These are phyloP conservation scores for Abortiporus biennis DNA, from an alignment of 1,284 basidiomycete genomes.

Conservation along the genomic window DNA sequence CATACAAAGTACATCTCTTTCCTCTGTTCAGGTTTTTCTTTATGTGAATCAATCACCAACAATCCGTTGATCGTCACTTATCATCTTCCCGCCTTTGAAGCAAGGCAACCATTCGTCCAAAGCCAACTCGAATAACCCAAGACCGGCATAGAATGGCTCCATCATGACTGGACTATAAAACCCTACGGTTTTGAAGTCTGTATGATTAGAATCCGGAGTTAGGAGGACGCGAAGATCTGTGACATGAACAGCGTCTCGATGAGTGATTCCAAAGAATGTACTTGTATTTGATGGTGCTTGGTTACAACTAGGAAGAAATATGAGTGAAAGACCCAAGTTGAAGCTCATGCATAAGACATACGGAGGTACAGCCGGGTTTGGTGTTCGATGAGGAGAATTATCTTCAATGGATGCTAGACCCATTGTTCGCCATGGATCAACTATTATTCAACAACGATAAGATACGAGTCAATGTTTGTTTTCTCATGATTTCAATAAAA, in stretches of 20 bases:
- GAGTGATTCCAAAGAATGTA: slow-evolving; percentile 41
- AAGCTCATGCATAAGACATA: slow-evolving; percentile 16
- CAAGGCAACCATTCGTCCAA: slow-evolving; percentile 44
- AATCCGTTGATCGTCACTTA: too few species aligned
- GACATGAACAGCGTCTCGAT: slow-evolving; percentile 41
- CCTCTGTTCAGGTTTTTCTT: too few species aligned
- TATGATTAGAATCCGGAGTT: slow-evolving; percentile 39
- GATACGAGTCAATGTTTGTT: too few species aligned
- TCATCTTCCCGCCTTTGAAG: slow-evolving; percentile 21
- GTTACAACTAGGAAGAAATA: slow-evolving; percentile 37
- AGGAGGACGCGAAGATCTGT: slow-evolving; percentile 42
- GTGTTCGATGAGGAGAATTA: slow-evolving; percentile 37
- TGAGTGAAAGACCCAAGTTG: neutral
- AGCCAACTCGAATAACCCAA: slow-evolving; percentile 39
- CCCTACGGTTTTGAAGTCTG: slow-evolving; percentile 41
- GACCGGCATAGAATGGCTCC: slow-evolving; percentile 39
- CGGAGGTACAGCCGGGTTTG: slow-evolving; percentile 32
- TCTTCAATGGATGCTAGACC: slow-evolving; percentile 42
- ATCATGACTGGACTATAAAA: slow-evolving; percentile 42
- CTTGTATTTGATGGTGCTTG: slow-evolving; percentile 22
- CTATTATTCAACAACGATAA: too few species aligned
- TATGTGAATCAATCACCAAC: too few species aligned
- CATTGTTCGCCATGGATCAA: slow-evolving; percentile 50
- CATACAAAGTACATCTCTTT: too few species aligned
- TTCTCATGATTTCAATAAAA: too few species aligned